Percentiles rank a stretch among this genome's conserved stretches.
Evolutionary conservation across 2,329 filamentous ascomycete species (phyloP).

Genomic region (Leptographium wingfieldii): DNA sequence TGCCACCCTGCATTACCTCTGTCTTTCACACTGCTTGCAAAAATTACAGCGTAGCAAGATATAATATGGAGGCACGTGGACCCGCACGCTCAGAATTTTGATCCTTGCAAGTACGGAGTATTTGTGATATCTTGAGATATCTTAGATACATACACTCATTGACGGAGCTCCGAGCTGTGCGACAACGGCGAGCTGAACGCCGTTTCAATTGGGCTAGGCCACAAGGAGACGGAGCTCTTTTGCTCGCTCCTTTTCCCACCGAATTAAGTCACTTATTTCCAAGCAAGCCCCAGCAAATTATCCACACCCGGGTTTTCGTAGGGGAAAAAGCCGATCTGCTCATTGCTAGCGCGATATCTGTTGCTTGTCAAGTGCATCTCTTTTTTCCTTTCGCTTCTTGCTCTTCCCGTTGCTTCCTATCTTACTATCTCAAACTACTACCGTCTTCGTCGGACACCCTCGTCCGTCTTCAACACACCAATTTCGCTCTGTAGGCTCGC

Average conservation of each 20-base stretch:
- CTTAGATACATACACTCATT: not conserved
- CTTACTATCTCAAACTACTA: not conserved
- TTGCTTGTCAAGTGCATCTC: not conserved
- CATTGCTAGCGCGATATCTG: not conserved
- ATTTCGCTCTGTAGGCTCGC: not conserved
- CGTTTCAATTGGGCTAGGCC: not conserved
- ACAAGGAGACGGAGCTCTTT: not conserved
- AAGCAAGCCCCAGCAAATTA: not conserved
- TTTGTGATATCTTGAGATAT: too few species aligned
- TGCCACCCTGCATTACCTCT: too few species aligned
- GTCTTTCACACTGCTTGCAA: too few species aligned
- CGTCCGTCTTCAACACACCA: not conserved
- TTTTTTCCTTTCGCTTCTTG: not conserved
- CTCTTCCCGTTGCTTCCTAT: not conserved
- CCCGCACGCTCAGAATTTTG: too few species aligned
- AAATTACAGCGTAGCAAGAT: too few species aligned
- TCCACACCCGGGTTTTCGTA: not conserved
- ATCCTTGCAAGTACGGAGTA: too few species aligned
- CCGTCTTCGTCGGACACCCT: not conserved
- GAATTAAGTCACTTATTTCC: not conserved
- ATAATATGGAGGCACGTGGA: too few species aligned
- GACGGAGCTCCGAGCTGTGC: constrained; percentile 1
- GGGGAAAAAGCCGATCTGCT: not conserved
- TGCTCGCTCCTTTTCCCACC: not conserved
- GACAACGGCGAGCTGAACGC: not conserved